phyloP scores from a whole-genome alignment of 2,329 filamentous ascomycete genomes.

The Exophiala mesophila region DNA sequence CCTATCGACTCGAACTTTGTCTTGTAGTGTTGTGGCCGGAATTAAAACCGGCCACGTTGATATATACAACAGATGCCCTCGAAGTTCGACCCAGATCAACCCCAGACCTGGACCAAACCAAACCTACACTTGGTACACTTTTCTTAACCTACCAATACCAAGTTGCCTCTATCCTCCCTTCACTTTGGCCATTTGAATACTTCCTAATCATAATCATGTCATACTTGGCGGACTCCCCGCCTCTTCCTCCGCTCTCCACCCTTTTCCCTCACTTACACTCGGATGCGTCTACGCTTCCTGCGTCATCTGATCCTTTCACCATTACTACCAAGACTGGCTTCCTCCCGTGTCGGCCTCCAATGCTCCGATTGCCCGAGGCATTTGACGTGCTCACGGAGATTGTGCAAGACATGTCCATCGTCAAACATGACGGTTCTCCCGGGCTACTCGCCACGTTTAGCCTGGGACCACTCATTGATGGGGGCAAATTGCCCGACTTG shows the following conservation, averaged over 20 bases:
- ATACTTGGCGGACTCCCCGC: constrained; percentile 20
- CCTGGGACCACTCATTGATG: constrained; percentile 69
- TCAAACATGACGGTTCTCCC: constrained; percentile 65
- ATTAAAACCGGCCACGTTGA: constrained; percentile 24
- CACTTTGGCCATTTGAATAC: too few species aligned
- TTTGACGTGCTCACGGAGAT: constrained; percentile 70
- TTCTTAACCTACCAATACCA: neutral
- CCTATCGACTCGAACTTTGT: constrained; percentile 18
- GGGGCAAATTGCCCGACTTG: constrained; percentile 67
- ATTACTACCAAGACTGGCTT: constrained; percentile 45
- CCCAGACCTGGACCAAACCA: too few species aligned
- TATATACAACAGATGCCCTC: constrained; percentile 17
- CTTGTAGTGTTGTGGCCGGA: constrained; percentile 22
- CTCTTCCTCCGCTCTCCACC: constrained; percentile 35
- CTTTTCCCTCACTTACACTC: constrained; percentile 42
- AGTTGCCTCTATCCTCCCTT: neutral
- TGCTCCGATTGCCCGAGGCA: constrained; percentile 59
- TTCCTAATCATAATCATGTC: constrained; percentile 9
- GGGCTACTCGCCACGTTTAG: constrained; percentile 70
- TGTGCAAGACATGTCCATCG: constrained; percentile 72
- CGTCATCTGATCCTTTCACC: constrained; percentile 43
- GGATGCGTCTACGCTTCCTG: constrained; percentile 38
- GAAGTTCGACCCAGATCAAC: too few species aligned
- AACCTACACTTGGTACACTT: too few species aligned
- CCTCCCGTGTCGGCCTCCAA: constrained; percentile 37